phyloP scores from a whole-genome alignment of 176 grass and related monocot species.

The Ampelocalamus luodianensis region DNA sequence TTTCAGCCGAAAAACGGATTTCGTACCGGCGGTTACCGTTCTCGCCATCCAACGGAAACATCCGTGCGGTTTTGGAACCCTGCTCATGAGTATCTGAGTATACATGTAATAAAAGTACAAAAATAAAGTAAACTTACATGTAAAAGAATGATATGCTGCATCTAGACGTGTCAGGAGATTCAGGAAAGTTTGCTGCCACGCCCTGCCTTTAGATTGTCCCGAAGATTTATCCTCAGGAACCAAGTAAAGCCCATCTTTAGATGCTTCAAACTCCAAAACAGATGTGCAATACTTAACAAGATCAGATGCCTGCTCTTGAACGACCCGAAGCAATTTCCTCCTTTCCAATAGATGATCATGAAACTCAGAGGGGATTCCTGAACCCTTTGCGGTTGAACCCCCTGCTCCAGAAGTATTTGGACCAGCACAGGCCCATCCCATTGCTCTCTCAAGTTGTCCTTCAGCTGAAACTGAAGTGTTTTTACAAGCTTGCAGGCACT shows the following conservation, averaged over 20 bases:
- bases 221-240: conserved; percentile 67
- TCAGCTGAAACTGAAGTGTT: conserved; percentile 74
- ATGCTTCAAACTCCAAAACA: conserved; percentile 94
- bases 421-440: conserved; percentile 94
- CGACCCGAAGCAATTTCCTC: conserved; percentile 64
- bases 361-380: conserved; percentile 82
- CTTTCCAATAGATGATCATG: conserved; percentile 84
- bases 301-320: conserved; percentile 77
- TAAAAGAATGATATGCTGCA: conserved; percentile 77
- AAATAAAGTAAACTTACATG: conserved; percentile 63
- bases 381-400: conserved; percentile 54
- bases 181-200: conserved; percentile 81
- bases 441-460: conserved; percentile 94
- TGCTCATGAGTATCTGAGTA: conserved; percentile 23
- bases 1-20: too few relatives aligned
- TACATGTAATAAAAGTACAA: conserved; percentile 34
- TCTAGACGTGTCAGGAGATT: conserved; percentile 80
- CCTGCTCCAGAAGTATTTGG: conserved; percentile 59
- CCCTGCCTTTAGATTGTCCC: conserved; percentile 67
- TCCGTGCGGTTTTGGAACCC: too few relatives aligned
- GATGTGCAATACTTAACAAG: conserved; percentile 77
- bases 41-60: too few relatives aligned
- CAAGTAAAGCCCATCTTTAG: conserved; percentile 82
- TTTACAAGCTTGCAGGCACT: conserved; percentile 86
- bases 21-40: too few relatives aligned